Percentiles rank a stretch among this genome's conserved stretches.
Evolutionary conservation across 352 stramenopile species (phyloP).

Genomic region (Lagenidium sp.): DNA sequence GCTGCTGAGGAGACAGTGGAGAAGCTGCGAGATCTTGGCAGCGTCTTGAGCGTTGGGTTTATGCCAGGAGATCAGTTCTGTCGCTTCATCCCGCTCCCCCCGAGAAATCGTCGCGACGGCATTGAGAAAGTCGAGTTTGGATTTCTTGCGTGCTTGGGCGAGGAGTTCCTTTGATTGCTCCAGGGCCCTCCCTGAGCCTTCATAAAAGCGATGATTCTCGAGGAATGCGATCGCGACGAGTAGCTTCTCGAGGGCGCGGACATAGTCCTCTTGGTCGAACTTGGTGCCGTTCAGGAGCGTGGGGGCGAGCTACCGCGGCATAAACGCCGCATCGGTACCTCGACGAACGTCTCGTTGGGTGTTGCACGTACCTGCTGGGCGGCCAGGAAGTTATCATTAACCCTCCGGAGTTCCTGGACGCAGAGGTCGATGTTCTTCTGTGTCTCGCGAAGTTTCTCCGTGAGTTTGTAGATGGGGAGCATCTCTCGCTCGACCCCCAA

Average conservation of each 20-base stretch:
- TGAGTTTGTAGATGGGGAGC: slow-evolving; percentile 81
- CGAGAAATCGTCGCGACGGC: slow-evolving; percentile 50
- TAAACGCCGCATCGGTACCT: no score
- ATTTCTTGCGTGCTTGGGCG: slow-evolving; percentile 46
- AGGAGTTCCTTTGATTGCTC: slow-evolving; percentile 61
- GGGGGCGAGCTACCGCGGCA: slow-evolving; percentile 43
- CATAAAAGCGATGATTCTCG: slow-evolving; percentile 56
- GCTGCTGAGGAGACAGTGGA: slow-evolving; percentile 51
- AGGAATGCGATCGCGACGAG: slow-evolving; percentile 61
- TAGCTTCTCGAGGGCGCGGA: slow-evolving; percentile 53
- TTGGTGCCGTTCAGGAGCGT: slow-evolving; percentile 58
- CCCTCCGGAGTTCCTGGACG: slow-evolving; percentile 51
- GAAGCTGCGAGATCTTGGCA: slow-evolving; percentile 40
- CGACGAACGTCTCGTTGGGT: no score
- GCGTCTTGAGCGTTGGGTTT: slow-evolving; percentile 44
- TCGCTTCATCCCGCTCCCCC: slow-evolving; percentile 23
- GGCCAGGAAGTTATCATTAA: slow-evolving; percentile 70
- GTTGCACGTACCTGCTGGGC: slow-evolving; percentile 39
- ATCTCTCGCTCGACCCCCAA: slow-evolving; percentile 71
- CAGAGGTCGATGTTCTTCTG: slow-evolving; percentile 82
- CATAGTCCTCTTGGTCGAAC: slow-evolving; percentile 64
- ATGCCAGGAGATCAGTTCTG: slow-evolving; percentile 20
- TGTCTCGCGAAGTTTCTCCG: slow-evolving; percentile 63
- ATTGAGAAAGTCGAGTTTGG: slow-evolving; percentile 59
- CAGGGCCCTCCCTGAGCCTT: slow-evolving; percentile 62